Base-by-base conservation (phyloP, 176 grass and related monocot species). In the Pontederia crassipes region DNA sequence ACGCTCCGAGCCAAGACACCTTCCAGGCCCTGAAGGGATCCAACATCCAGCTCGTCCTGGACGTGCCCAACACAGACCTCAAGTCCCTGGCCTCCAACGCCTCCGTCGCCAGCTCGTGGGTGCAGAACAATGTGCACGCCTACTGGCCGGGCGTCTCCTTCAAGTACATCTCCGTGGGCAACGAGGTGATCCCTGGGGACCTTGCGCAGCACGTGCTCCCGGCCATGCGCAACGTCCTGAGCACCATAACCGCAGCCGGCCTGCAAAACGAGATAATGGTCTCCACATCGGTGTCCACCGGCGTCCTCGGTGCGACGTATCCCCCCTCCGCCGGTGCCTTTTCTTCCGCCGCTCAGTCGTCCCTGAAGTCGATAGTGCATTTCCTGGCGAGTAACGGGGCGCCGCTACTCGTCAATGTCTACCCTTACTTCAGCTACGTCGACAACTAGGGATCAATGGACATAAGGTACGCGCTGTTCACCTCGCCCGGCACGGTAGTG, bases 401-500 rank as follows among this genome's bases (percentile, higher is more conserved):
- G 0, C 83, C 88, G 7, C 80, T 92, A 2, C 64, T 92, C 49
- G 77, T 81, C n/a, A 92, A 87, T 58, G n/a, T n/a, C n/a, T n/a
- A n/a, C n/a, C n/a, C n/a, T n/a, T n/a, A n/a, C n/a, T n/a, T n/a
- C n/a, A n/a, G 58, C 0, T 95, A 81, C 57, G 57, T 71, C 0
- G 66, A 52, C 54, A 75, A 62, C 61, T 70, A 57, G 0, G 35
- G 53, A n/a, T n/a, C n/a, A 12, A n/a, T 48, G 71, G 62, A 89
- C 49, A 75, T 86, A 40, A 53, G 12, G 24, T 95, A 95, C 71
- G 89, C 79, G 24, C 54, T 89, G 27, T 95, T 95, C 85, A 80
- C 66, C 0, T 18, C 82, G 0, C 2, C 57, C 0, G 76, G 66
- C 18, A 74, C 75, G 13, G 65, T 89, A n/a, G n/a, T n/a, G n/a